Conservation (phyloP, 2,329 filamentous ascomycete genomes). For the Ophiocordyceps camponoti-saundersi region DNA sequence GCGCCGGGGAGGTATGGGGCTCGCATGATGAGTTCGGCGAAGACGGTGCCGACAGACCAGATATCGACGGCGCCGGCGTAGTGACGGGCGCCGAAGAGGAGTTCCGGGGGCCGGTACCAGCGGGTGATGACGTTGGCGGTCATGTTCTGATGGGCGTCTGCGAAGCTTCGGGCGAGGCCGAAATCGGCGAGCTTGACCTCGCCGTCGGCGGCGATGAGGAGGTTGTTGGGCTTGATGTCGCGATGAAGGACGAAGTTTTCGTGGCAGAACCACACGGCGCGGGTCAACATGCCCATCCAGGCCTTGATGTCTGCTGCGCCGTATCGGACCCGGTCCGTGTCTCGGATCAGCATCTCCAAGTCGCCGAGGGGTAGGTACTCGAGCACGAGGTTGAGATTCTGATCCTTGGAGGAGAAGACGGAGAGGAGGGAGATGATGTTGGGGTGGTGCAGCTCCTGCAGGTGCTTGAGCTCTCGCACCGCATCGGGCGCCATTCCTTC, state of each 20-base stretch:
- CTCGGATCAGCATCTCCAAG: constrained; percentile 84
- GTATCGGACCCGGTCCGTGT: constrained; percentile 62
- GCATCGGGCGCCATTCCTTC: constrained; percentile 91
- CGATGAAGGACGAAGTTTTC: constrained; percentile 86
- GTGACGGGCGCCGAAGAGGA: constrained; percentile 77
- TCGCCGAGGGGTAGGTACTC: constrained; percentile 91
- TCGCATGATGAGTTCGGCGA: constrained; percentile 76
- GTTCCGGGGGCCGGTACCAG: constrained; percentile 90
- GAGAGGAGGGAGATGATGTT: constrained; percentile 89
- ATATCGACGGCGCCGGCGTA: constrained; percentile 86
- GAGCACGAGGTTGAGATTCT: constrained; percentile 90
- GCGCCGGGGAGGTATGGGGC: constrained; percentile 71
- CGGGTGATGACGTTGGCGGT: constrained; percentile 89
- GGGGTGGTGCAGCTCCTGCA: constrained; percentile 84
- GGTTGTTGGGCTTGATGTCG: constrained; percentile 98
- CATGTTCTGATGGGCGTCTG: constrained; percentile 79
- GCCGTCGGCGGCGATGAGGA: constrained; percentile 83
- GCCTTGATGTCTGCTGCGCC: constrained; percentile 84
- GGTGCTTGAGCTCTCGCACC: constrained; percentile 85
- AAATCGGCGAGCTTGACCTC: constrained; percentile 96
- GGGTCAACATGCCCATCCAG: constrained; percentile 95
- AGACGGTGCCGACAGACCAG: constrained; percentile 85
- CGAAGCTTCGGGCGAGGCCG: constrained; percentile 76
- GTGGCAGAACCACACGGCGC: constrained; percentile 93
- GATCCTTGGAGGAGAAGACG: constrained; percentile 90